Conservation (phyloP, 1,139 yeast genomes). For the Pichia cactophila region DNA sequence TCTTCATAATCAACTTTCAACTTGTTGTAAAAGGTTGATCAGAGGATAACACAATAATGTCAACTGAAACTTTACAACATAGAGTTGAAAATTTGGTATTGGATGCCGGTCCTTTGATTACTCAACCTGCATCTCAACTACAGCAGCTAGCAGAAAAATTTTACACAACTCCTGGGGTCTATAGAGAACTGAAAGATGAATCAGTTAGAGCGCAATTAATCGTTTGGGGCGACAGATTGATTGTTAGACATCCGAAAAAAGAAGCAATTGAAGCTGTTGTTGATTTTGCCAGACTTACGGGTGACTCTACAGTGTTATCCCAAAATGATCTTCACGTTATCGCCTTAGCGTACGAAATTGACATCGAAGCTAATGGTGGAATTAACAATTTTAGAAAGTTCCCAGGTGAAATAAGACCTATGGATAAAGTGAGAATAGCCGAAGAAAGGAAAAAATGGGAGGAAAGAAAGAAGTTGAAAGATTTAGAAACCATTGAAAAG, state of each 20-base stretch:
- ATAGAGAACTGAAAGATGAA: slow-evolving; percentile 79
- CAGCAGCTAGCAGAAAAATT: slow-evolving; percentile 62
- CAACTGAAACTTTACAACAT: background rate
- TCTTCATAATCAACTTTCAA: too few relatives aligned
- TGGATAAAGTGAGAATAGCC: slow-evolving; percentile 16
- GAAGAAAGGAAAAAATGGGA: slow-evolving; percentile 15
- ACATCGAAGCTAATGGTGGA: slow-evolving; percentile 61
- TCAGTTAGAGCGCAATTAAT: slow-evolving; percentile 70
- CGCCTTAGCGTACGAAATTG: slow-evolving; percentile 86
- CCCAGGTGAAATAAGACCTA: slow-evolving; percentile 53
- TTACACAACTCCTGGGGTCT: slow-evolving; percentile 89
- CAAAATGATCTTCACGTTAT: slow-evolving; percentile 86
- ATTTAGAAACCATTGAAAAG: slow-evolving; percentile 4
- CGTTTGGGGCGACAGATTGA: slow-evolving; percentile 62
- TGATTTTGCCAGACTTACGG: slow-evolving; percentile 77
- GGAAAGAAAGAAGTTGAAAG: slow-evolving; percentile 15
- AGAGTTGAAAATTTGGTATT: slow-evolving; percentile 56
- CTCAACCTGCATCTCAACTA: slow-evolving; percentile 72
- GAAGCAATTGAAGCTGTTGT: slow-evolving; percentile 57
- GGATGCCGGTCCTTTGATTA: slow-evolving; percentile 92
- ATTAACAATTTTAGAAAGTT: slow-evolving; percentile 58
- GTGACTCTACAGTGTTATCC: slow-evolving; percentile 84
- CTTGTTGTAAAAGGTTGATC: background rate
- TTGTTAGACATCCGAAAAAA: slow-evolving; percentile 68
- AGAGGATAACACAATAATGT: background rate